Conservation (phyloP, 441 rosid species). For the Viola pubescens region DNA sequence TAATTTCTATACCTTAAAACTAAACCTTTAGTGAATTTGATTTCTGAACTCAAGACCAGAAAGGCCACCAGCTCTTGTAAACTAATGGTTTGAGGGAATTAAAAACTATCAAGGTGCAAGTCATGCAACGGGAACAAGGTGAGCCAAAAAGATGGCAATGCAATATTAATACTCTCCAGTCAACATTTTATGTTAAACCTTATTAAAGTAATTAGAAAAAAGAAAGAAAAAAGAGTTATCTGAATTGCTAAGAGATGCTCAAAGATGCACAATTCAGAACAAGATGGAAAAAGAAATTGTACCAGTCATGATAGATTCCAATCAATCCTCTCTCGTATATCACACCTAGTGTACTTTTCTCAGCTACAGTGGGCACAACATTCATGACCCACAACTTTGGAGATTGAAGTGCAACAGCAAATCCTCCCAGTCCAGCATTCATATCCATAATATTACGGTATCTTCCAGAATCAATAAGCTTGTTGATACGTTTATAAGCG, state of each 20-base stretch:
- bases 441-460: slow-evolving; percentile 91
- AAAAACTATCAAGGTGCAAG: no score
- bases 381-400: slow-evolving; percentile 96
- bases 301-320: slow-evolving; percentile 97
- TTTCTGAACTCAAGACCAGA: slow-evolving; percentile 6
- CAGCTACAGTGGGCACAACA: slow-evolving; percentile 70
- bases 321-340: slow-evolving; percentile 86
- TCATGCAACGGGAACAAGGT: no score
- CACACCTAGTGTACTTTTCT: slow-evolving; percentile 65
- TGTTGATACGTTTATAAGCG: slow-evolving; percentile 65
- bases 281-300: slow-evolving; percentile 16
- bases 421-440: slow-evolving; percentile 95
- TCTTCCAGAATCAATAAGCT: slow-evolving; percentile 61
- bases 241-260: neutral
- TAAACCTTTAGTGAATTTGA: no score
- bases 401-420: slow-evolving; percentile 81
- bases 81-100: no score
- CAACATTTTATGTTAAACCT: neutral
- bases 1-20: neutral
- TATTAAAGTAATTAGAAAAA: neutral
- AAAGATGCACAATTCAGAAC: neutral
- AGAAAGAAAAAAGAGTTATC: neutral
- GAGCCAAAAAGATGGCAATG: no score
- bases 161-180: no score
- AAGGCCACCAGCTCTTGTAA: neutral